Evolutionary conservation across 345 rosid genomes (phyloP), one percentile per base, ranked within the genome.

Genomic region (Ceriops tagal): DNA sequence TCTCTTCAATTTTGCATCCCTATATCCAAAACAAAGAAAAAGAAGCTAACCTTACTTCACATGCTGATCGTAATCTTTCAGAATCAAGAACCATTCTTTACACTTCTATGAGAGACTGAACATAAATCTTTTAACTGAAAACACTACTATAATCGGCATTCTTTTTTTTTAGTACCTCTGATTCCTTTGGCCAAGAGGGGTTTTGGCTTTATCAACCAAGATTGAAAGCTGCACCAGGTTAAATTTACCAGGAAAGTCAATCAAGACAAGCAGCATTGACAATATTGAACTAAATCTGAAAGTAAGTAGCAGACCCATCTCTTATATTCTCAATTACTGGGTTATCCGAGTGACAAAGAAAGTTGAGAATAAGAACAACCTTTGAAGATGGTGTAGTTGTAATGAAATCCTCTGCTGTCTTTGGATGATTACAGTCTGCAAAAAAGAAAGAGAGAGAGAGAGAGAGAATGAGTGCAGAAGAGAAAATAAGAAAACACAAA

Each of bases 401-500:
- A 70, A 84, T 68, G 77, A 88, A 90, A 72, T 92, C 99, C 51
- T 92, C 91, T 53, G 85, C 92, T 28, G 81, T 78, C 82, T 81
- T 87, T 3, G 99, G 96, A 80, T 95, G 99, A 28, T 83, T 86
- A 85, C 99, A 95, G 21, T 87, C 97, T 82, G 83, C 24, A 21
- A 10, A 61, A 52, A 28, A 16, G 2, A 4, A 4, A 31, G 0
- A 31, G 6, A 31, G 26, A 31, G 1, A 31, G 6, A 27, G 18
- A 53, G 27, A n/a, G 8, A 34, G 37, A 34, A 34, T 6, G 37
- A 34, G 37, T 8, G 1, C 37, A 7, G 37, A 34, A 34, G 5
- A 43, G 18, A 43, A 43, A 43, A 43, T 8, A 11, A 2, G 4
- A 28, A 27, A 59, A 1, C 46, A 63, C 47, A 56, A 37, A 21